Conservation (phyloP, 805 yeast genomes). For the Ogataea pini region DNA sequence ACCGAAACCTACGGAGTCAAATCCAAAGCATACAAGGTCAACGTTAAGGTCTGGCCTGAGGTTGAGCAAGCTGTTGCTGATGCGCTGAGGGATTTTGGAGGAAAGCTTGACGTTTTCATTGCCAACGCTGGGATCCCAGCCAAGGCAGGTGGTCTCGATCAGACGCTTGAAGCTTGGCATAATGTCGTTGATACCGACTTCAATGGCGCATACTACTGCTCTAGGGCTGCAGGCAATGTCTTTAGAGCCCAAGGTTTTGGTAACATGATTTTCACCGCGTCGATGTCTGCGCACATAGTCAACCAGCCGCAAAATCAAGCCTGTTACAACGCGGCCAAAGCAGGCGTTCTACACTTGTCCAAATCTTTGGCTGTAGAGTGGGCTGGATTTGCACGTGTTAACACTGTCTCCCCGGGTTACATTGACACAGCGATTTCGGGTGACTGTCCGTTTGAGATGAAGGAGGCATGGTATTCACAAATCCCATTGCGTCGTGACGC, state of each 20-base stretch:
- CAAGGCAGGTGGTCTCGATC: constrained; percentile 36
- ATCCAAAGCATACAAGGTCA: constrained; percentile 32
- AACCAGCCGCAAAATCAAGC: constrained; percentile 52
- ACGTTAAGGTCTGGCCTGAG: constrained; percentile 33
- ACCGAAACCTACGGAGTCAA: constrained; percentile 25
- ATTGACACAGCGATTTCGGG: constrained; percentile 44
- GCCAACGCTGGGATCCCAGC: constrained; percentile 43
- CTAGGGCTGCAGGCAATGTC: constrained; percentile 46
- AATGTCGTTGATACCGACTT: constrained; percentile 48
- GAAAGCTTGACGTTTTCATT: constrained; percentile 40
- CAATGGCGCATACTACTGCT: constrained; percentile 49
- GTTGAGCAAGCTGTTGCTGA: constrained; percentile 33
- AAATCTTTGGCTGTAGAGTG: constrained; percentile 47
- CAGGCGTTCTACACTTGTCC: constrained; percentile 46
- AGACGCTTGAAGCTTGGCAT: constrained; percentile 30
- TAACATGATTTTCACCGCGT: constrained; percentile 49
- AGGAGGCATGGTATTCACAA: constrained; percentile 28
- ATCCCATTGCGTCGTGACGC: constrained; percentile 49
- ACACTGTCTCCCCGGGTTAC: constrained; percentile 50
- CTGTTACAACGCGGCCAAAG: constrained; percentile 47
- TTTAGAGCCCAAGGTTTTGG: constrained; percentile 47
- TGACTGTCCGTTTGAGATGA: constrained; percentile 27
- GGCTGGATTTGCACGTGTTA: constrained; percentile 49
- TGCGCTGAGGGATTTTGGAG: constrained; percentile 38
- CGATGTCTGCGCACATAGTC: constrained; percentile 52